phyloP scores from a whole-genome alignment of 2,329 filamentous ascomycete genomes.

The Colletotrichum sp. region DNA sequence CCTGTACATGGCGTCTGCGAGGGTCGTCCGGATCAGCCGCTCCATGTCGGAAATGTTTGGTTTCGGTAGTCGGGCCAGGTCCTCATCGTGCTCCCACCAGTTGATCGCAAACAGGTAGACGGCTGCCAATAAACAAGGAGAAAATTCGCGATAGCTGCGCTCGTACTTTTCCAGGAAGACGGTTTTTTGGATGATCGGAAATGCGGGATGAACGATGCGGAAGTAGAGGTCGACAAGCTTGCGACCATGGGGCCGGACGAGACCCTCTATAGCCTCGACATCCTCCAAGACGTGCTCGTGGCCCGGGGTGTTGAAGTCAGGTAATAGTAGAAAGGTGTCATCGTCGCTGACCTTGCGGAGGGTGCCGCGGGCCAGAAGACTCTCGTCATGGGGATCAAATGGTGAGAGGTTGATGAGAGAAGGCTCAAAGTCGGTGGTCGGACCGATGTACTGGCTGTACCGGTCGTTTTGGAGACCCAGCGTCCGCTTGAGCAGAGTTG shows the following conservation, averaged over 20 bases:
- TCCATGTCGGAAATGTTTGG: slow-evolving; percentile 80
- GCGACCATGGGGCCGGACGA: slow-evolving; percentile 79
- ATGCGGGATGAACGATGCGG: slow-evolving; percentile 77
- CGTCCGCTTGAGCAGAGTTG: slow-evolving; percentile 69
- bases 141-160: slow-evolving; percentile 74
- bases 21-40: slow-evolving; percentile 72
- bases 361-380: slow-evolving; percentile 69
- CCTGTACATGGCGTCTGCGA: slow-evolving; percentile 78
- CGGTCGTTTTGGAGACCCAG: slow-evolving; percentile 79
- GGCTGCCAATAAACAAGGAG: slow-evolving; percentile 77
- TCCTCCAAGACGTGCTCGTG: slow-evolving; percentile 74
- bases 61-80: slow-evolving; percentile 65
- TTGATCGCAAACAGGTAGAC: slow-evolving; percentile 87
- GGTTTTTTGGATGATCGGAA: slow-evolving; percentile 82
- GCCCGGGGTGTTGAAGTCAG: slow-evolving; percentile 74
- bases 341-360: slow-evolving; percentile 78
- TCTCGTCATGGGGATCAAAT: slow-evolving; percentile 84
- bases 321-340: slow-evolving; percentile 82
- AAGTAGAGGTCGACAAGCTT: slow-evolving; percentile 83
- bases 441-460: slow-evolving; percentile 83
- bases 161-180: slow-evolving; percentile 82
- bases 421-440: slow-evolving; percentile 83
- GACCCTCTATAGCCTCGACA: slow-evolving; percentile 73
- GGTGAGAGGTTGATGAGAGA: slow-evolving; percentile 81
- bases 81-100: slow-evolving; percentile 81